phyloP scores from a whole-genome alignment of 2,329 filamentous ascomycete genomes.

The Epichloe brachyelytri region DNA sequence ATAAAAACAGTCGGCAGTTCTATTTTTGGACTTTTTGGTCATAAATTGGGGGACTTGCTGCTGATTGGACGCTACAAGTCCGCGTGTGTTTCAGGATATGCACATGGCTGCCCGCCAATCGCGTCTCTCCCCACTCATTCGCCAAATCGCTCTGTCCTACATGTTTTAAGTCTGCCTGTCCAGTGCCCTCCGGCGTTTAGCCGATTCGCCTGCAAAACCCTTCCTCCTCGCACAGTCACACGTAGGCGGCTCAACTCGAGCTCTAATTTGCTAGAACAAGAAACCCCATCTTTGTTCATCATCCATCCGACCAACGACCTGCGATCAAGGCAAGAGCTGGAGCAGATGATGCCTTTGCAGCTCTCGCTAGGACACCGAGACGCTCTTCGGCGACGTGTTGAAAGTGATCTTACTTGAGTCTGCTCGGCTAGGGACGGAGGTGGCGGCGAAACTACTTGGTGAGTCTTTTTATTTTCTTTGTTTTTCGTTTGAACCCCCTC shows the following conservation, averaged over 20 bases:
- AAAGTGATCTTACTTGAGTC: constrained; percentile 1
- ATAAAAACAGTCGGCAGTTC: background rate
- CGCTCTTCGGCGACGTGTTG: constrained; percentile 4
- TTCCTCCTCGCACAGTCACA: background rate
- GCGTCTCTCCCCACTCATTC: background rate
- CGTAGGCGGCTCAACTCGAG: background rate
- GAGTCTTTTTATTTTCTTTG: background rate
- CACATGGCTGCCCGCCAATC: constrained; percentile 9
- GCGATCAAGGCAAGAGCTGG: background rate
- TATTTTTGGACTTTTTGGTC: constrained; percentile 11
- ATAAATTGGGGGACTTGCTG: background rate
- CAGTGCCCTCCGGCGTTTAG: constrained; percentile 1
- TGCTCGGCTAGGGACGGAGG: background rate
- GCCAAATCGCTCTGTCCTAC: background rate
- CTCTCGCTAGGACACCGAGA: constrained; percentile 3
- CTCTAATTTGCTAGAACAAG: background rate
- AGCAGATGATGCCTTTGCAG: constrained; percentile 5
- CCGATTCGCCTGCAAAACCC: background rate
- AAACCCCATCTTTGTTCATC: background rate
- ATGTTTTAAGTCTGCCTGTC: background rate
- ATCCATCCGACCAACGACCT: background rate
- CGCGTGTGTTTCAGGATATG: constrained; percentile 13
- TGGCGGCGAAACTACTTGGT: background rate
- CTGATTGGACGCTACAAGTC: constrained; percentile 8
- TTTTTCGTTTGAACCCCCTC: background rate